Base-by-base conservation (phyloP, 495 filamentous ascomycete genomes). In the Tuber magnatum region DNA sequence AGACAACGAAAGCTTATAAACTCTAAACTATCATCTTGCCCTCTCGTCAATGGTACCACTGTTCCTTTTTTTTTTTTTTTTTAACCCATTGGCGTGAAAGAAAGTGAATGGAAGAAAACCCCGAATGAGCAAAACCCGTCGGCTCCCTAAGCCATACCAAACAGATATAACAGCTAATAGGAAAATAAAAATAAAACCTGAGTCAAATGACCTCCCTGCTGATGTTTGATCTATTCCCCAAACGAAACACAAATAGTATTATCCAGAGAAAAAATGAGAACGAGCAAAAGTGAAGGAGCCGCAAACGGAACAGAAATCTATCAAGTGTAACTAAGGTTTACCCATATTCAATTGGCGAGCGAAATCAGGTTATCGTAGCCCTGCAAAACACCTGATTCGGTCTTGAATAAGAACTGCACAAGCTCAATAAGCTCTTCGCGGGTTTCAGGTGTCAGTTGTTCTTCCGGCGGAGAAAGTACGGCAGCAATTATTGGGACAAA, bases 391-490 rank as follows among this genome's bases (percentile, higher is more conserved):
- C 65, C 73, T 38, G 74, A 71, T 41, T 83, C 81, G 76, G 87
- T 87, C 77, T 88, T 85, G 79, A 88, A 88, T 43, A 94, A 84
- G 83, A 89, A 93, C 83, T 89, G 88, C 73, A 93, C 90, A n/a
- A 93, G 86, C 85, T 92, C 86, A 35, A 87, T 84, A 51, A 94
- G 83, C 85, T 92, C 88, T 35, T 82, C 83, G 38, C 93, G 91
- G 43, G 92, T 94, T 85, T 93, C 91, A 46, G 90, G 89, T 73
- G 92, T 91, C 16, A 99, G 86, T 86, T 98, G 95, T 77, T 94
- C 92, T 77, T 91, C 87, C 1, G 94, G 93, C 48, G 90, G 88
- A 38, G 87, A 87, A 56, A 97, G 87, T 38, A 97, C 94, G 51
- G 91, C 84, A 82, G 92, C 90, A 82, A 98, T 92, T 75, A 97